phyloP scores from a whole-genome alignment of 805 yeast species.

The Hanseniaspora jakobsenii region DNA sequence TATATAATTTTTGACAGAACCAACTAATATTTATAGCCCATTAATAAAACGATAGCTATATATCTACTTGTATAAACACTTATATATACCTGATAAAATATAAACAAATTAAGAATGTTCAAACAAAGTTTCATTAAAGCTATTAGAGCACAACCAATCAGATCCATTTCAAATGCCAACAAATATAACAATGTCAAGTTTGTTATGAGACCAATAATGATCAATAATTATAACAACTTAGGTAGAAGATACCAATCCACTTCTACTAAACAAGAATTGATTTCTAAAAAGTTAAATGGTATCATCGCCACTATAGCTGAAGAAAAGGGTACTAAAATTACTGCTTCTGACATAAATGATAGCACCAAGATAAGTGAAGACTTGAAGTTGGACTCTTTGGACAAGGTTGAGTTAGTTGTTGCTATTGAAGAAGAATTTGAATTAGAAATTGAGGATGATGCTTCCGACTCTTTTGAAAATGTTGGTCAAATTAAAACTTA shows the following conservation, averaged over 20 bases:
- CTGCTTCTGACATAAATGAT: background rate
- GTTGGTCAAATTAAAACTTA: slow-evolving; percentile 10
- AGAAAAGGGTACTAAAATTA: slow-evolving; percentile 1
- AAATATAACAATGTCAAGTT: too few relatives aligned
- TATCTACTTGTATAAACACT: too few relatives aligned
- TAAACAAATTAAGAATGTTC: background rate
- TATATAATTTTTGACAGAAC: too few relatives aligned
- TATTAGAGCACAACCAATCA: background rate
- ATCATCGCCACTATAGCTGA: background rate
- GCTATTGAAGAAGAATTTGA: slow-evolving; percentile 83
- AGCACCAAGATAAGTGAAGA: slow-evolving; percentile 12
- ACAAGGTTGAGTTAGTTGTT: slow-evolving; percentile 88
- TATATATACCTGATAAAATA: too few relatives aligned
- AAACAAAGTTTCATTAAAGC: background rate
- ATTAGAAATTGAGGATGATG: slow-evolving; percentile 15
- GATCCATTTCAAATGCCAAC: background rate
- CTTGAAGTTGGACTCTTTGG: slow-evolving; percentile 55
- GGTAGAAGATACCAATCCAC: slow-evolving; percentile 7
- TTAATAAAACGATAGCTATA: too few relatives aligned
- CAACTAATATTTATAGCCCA: too few relatives aligned
- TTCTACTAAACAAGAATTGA: slow-evolving; percentile 2
- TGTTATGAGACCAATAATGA: too few relatives aligned
- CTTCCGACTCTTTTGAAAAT: slow-evolving; percentile 14
- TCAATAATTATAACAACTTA: too few relatives aligned
- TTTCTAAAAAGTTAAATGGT: slow-evolving; percentile 1